Percentiles rank a stretch among this genome's conserved stretches.
phyloP scores from a whole-genome alignment of 768 basidiomycete genomes.

The Galerina marginata region DNA sequence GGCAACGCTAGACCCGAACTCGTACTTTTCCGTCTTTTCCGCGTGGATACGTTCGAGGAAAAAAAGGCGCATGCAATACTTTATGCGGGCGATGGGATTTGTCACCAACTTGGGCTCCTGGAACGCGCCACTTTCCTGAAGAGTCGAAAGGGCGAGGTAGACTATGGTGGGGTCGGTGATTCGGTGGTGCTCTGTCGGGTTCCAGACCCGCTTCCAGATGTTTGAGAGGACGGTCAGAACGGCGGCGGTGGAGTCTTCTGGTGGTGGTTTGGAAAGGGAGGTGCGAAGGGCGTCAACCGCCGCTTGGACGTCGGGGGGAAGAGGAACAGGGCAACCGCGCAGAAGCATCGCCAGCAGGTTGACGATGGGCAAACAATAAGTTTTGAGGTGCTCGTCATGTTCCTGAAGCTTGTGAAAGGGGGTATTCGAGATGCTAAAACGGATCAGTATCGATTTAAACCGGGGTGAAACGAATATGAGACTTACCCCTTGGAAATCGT shows the following conservation, averaged over 20 bases:
- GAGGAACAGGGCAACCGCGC: neutral
- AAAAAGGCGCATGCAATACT: neutral
- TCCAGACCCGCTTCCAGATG: neutral
- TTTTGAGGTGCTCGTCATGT: conserved; percentile 1
- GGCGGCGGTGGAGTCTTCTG: neutral
- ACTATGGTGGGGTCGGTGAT: conserved; percentile 7
- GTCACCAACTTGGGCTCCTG: conserved; percentile 9
- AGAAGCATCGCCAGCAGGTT: conserved; percentile 19
- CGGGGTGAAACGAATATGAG: neutral
- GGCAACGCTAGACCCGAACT: neutral
- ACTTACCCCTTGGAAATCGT: conserved; percentile 21
- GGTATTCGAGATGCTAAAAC: conserved; percentile 24
- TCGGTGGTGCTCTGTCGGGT: neutral
- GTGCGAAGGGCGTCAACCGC: neutral
- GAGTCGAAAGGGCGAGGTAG: neutral
- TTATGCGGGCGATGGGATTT: neutral
- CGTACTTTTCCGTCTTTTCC: no score
- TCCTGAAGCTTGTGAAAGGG: conserved; percentile 28
- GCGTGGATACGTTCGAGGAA: neutral
- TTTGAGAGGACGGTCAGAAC: neutral
- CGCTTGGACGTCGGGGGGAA: neutral
- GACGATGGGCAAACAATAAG: conserved; percentile 18
- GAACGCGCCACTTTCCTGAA: neutral
- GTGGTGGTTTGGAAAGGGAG: neutral
- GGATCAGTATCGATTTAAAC: neutral